Evolutionary conservation across 1,139 yeast species (phyloP).

Genomic region (Taphrina populina): DNA sequence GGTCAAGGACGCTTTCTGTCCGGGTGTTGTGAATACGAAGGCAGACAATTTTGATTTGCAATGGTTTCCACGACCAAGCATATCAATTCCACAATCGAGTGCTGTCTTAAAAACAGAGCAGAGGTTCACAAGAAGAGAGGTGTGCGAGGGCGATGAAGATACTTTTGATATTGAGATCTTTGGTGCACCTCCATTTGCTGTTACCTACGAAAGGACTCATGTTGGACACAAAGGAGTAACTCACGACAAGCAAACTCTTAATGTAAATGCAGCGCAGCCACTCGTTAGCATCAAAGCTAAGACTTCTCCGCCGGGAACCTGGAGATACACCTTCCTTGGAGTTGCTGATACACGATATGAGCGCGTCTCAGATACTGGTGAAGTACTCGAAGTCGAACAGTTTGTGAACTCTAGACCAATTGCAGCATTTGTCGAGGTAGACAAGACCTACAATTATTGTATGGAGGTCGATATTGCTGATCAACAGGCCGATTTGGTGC

Average conservation of each 20-base stretch:
- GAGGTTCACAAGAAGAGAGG: slow-evolving; percentile 45
- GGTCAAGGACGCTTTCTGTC: slow-evolving; percentile 66
- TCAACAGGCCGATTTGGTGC: slow-evolving; percentile 52
- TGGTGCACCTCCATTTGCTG: slow-evolving; percentile 70
- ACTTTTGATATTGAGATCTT: slow-evolving; percentile 53
- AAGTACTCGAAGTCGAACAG: slow-evolving; percentile 59
- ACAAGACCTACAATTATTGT: slow-evolving; percentile 59
- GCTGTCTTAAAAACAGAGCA: slow-evolving; percentile 38
- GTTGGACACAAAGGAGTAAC: slow-evolving; percentile 36
- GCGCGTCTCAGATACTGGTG: slow-evolving; percentile 43
- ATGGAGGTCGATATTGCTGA: slow-evolving; percentile 42
- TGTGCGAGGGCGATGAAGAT: slow-evolving; percentile 55
- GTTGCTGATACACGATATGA: slow-evolving; percentile 66
- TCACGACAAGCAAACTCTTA: slow-evolving; percentile 48
- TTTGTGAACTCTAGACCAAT: slow-evolving; percentile 62
- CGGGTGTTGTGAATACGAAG: slow-evolving; percentile 54
- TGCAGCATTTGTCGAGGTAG: slow-evolving; percentile 53
- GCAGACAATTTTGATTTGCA: slow-evolving; percentile 50
- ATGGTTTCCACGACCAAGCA: slow-evolving; percentile 60
- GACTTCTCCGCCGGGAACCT: slow-evolving; percentile 53
- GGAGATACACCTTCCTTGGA: slow-evolving; percentile 60
- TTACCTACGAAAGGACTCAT: slow-evolving; percentile 56
- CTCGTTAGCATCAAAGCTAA: slow-evolving; percentile 52
- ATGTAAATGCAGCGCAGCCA: slow-evolving; percentile 55
- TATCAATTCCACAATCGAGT: slow-evolving; percentile 47